A percentile compares a stretch with the other conserved stretches of the same genome.
phyloP scores from a whole-genome alignment of 1,139 yeast species.

The Entelexis sorbosivorans region DNA sequence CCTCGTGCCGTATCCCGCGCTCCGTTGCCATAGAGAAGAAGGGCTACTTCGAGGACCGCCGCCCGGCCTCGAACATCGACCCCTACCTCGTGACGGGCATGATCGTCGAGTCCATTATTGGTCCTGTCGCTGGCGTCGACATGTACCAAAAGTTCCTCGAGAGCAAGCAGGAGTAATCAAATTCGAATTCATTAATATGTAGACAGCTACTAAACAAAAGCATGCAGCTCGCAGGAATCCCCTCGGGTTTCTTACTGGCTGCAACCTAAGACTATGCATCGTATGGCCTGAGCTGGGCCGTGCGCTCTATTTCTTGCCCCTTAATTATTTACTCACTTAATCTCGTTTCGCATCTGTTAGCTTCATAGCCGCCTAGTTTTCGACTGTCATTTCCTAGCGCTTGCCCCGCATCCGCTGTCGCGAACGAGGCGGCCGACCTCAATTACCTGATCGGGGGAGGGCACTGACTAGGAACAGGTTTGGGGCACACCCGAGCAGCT shows the following conservation, averaged over 20 bases:
- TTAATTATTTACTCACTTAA: neutral
- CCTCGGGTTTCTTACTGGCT: neutral
- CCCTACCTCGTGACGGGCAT: slow-evolving; percentile 98
- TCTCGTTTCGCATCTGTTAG: too few species aligned
- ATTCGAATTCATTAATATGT: neutral
- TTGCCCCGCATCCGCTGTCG: too few species aligned
- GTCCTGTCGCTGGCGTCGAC: slow-evolving; percentile 91
- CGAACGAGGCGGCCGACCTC: too few species aligned
- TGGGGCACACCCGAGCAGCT: too few species aligned
- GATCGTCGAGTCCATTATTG: slow-evolving; percentile 93
- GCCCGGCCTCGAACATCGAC: slow-evolving; percentile 98
- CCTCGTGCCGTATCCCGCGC: slow-evolving; percentile 96
- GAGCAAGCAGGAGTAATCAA: slow-evolving; percentile 12
- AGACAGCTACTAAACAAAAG: slow-evolving; percentile 1
- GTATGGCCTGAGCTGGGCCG: neutral
- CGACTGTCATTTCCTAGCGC: too few species aligned
- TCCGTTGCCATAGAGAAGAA: slow-evolving; percentile 95
- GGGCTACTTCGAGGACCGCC: slow-evolving; percentile 98
- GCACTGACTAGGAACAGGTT: too few species aligned
- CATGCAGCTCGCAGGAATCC: neutral
- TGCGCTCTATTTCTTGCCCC: neutral
- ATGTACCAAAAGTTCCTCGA: slow-evolving; percentile 37
- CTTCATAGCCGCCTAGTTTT: too few species aligned
- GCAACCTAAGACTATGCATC: neutral
- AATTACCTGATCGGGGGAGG: too few species aligned